These are phyloP conservation scores for Nitzschia sp. DNA, from an alignment of 108 stramenopile genomes.

Conservation along the genomic window DNA sequence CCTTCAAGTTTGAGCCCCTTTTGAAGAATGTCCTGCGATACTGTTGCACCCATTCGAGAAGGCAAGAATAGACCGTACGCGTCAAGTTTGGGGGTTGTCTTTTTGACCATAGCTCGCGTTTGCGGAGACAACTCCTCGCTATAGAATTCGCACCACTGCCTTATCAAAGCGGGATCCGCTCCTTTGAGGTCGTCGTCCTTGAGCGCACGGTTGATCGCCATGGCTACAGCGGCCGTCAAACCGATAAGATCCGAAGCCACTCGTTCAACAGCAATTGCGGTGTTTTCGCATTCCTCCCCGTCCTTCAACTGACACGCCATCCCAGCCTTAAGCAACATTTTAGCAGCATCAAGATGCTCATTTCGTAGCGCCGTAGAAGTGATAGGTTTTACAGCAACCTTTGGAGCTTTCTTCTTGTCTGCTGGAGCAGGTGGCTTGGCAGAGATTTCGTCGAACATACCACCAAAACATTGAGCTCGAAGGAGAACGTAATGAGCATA, in stretches of 20 bases:
- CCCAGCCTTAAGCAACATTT: constrained; percentile 84
- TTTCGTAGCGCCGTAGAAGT: constrained; percentile 58
- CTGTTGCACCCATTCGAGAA: constrained; percentile 76
- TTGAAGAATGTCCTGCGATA: constrained; percentile 74
- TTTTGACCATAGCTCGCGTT: constrained; percentile 84
- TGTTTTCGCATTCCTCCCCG: constrained; percentile 88
- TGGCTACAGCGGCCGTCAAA: constrained; percentile 73
- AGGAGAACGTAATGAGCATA: constrained; percentile 91
- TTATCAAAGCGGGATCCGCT: constrained; percentile 60
- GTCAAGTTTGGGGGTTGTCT: constrained; percentile 77
- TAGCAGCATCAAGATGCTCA: constrained; percentile 84
- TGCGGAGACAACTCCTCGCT: constrained; percentile 77
- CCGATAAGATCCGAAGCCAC: constrained; percentile 86
- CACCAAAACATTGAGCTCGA: constrained; percentile 88
- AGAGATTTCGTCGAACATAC: constrained; percentile 85
- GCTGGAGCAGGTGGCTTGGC: constrained; percentile 29
- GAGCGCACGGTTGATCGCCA: constrained; percentile 73
- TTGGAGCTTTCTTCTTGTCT: constrained; percentile 43
- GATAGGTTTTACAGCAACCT: constrained; percentile 61
- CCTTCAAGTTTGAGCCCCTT: constrained; percentile 73
- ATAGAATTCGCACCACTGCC: constrained; percentile 89
- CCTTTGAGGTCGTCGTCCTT: constrained; percentile 52
- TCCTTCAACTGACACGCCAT: constrained; percentile 81
- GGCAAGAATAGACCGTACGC: constrained; percentile 85
- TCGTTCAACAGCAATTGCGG: constrained; percentile 85